Conservation (phyloP, 2,329 filamentous ascomycete genomes). For the Boeremia exigua region DNA sequence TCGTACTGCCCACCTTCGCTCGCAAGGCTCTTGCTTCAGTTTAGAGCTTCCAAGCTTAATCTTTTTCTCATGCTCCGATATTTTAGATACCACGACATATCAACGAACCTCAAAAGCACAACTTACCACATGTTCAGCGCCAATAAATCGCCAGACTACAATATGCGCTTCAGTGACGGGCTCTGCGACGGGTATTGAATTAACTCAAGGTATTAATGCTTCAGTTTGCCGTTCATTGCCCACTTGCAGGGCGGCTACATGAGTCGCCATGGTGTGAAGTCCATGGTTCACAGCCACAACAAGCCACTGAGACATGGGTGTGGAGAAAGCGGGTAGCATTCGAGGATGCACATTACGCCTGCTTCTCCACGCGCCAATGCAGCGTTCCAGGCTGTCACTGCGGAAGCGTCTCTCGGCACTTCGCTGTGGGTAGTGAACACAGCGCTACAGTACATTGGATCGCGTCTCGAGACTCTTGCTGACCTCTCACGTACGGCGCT, state of each 20-base stretch:
- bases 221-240: background rate
- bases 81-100: conserved; percentile 43
- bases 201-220: background rate
- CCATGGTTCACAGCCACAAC: background rate
- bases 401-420: background rate
- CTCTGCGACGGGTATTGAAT: background rate
- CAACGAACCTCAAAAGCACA: conserved; percentile 32
- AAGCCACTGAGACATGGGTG: background rate
- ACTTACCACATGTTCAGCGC: conserved; percentile 13
- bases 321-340: background rate
- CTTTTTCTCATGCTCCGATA: conserved; percentile 25
- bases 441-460: background rate
- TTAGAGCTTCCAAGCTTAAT: conserved; percentile 5
- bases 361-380: background rate
- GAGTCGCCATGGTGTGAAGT: background rate
- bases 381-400: conserved; percentile 4
- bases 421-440: background rate
- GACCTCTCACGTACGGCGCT: background rate
- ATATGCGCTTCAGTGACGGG: background rate
- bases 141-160: background rate
- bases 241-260: background rate
- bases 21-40: conserved; percentile 65
- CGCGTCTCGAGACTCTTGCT: background rate
- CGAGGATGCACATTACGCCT: background rate
- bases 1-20: conserved; percentile 92